A percentile compares a stretch with the other conserved stretches of the same genome.
These are phyloP conservation scores for Leersia perrieri DNA, from an alignment of 176 grass and related monocot genomes.

Conservation along the genomic window DNA sequence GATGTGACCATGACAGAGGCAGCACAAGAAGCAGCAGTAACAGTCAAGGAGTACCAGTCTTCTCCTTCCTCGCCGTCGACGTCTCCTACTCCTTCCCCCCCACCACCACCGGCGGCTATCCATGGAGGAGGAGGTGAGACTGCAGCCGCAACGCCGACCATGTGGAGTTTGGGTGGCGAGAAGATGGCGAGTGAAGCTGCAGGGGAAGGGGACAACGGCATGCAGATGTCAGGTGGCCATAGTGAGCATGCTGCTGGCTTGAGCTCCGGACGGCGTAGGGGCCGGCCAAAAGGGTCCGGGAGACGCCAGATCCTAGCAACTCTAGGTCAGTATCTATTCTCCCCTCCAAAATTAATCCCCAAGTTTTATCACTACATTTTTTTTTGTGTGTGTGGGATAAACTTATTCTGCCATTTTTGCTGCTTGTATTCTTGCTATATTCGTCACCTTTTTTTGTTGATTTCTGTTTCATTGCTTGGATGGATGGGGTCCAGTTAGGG, in stretches of 20 bases:
- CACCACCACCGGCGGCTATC: constrained; percentile 6
- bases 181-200: background rate
- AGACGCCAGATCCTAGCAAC: constrained; percentile 83
- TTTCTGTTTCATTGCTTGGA: constrained; percentile 35
- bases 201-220: background rate
- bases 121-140: constrained; percentile 1
- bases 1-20: constrained; percentile 3
- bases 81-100: constrained; percentile 52
- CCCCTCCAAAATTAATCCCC: background rate
- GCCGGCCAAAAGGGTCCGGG: constrained; percentile 83
- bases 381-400: background rate
- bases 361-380: background rate
- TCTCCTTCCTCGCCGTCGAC: constrained; percentile 51
- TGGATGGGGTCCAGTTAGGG: constrained; percentile 11
- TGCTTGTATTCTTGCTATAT: constrained; percentile 5
- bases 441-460: constrained; percentile 20
- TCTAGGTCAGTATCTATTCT: constrained; percentile 60
- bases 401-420: constrained; percentile 1
- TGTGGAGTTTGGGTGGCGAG: constrained; percentile 14
- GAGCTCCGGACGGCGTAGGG: constrained; percentile 61
- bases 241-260: constrained; percentile 28
- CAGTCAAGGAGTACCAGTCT: constrained; percentile 30
- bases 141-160: background rate
- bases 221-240: constrained; percentile 38
- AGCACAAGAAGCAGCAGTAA: constrained; percentile 35